Percentiles rank a stretch among this genome's conserved stretches.
These are phyloP conservation scores for Hypericum androsaemum DNA, from an alignment of 345 rosid genomes.

Conservation along the genomic window DNA sequence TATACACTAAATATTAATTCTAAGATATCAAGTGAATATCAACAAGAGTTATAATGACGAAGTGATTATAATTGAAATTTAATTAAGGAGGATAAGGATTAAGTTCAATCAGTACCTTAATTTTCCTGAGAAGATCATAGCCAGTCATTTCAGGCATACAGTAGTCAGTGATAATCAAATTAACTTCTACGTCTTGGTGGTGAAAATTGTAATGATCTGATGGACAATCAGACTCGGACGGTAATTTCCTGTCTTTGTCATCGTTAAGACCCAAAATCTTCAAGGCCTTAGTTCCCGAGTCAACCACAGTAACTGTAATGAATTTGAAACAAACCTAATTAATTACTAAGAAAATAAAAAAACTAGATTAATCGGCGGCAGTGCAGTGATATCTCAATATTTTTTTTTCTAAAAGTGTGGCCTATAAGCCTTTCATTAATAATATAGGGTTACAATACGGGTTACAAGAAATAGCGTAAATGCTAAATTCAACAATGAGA, in stretches of 20 bases:
- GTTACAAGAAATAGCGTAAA: no score
- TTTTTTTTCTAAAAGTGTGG: no score
- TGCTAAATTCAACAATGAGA: no score
- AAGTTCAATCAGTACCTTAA: conserved; percentile 39
- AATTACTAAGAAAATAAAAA: no score
- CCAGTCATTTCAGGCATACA: conserved; percentile 99
- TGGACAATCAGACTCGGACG: conserved; percentile 26
- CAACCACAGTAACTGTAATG: conserved; percentile 71
- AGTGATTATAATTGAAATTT: no score
- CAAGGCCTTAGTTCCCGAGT: conserved; percentile 82
- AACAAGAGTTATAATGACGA: no score
- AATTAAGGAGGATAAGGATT: no score
- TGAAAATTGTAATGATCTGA: background rate
- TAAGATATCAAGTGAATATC: no score
- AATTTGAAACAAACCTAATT: background rate
- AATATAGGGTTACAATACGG: no score
- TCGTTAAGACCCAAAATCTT: conserved; percentile 62
- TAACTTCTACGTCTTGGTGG: conserved; percentile 39
- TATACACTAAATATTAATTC: background rate
- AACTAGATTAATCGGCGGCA: no score
- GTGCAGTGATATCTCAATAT: no score
- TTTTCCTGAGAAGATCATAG: conserved; percentile 73
- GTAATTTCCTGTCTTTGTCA: conserved; percentile 18
- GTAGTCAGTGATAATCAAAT: conserved; percentile 84
- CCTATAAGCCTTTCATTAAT: no score